Base-by-base conservation (phyloP, 345 rosid genomes). In the Brassica rapa region DNA sequence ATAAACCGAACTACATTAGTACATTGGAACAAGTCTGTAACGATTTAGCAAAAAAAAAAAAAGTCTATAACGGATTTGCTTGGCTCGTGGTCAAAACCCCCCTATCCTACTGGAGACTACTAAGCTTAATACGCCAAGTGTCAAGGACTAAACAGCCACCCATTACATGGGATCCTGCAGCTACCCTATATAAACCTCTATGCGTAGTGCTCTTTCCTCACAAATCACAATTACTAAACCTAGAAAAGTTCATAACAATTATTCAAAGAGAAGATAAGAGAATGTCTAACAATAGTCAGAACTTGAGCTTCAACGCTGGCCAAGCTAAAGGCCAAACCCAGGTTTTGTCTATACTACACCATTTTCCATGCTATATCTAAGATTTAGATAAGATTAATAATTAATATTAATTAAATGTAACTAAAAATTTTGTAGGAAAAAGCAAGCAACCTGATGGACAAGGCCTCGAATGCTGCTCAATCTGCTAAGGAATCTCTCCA, bases 281-380 rank as follows among this genome's bases (percentile, higher is more conserved):
- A 70, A 75, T 80, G 86, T 86, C 86, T 14, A 84, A 74, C 85
- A 84, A 81, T 75, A 81, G 86, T 41, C 76, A 86, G 78, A 76
- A 65, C 70, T 77, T 87, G 87, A 76, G 86, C 78, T 84, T 74
- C 85, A 72, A 85, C 23, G 89, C 90, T 57, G 86, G 89, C 59
- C 82, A 86, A 77, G 86, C 87, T 82, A 81, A 89, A 73, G 90
- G 89, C 84, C 85, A 85, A 82, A 33, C 87, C 66, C 84, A 85
- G 90, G 96, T 86, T 64, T 77, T 23, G 12, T 62, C 43, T 21
- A 16, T 14, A 63, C 1, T 5, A 9, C 53, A 39, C 8, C 8
- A 8, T 63, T 55, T 78, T 60, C 27, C 5, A 25, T 63, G 29
- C n/a, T 33, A 19, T 9, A 11, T 65, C 2, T 25, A 4, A 59